Base-by-base conservation (phyloP, 305 asterid genomes). In the Fraxinus platypoda region DNA sequence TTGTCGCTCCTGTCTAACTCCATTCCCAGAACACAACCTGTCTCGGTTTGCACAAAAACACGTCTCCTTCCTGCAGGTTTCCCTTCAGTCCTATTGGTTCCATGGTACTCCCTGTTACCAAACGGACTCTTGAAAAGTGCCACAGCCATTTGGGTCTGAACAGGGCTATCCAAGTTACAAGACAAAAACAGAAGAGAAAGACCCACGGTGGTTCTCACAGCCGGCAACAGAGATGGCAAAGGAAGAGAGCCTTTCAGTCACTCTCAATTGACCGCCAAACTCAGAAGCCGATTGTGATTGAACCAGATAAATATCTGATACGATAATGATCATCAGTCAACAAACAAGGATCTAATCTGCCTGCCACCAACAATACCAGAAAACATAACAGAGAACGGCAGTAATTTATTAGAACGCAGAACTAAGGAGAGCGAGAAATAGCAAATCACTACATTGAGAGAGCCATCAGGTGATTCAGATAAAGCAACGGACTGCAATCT, bases 121-220 rank as follows among this genome's bases (percentile, higher is more conserved):
- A 94, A 87, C 0, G 97, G 98, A 77, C 87, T 92, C 88, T 86
- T 92, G 82, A 94, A 93, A 78, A 91, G 90, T 78, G 97, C 91
- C 75, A 96, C 94, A 79, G 99, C 97, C 99, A 96, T 94, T 81
- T 94, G 94, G 62, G 98, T 96, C 84, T 90, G 95, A 84, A 93
- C 95, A 78, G 98, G 97, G 83, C 99, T 92, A 79, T 94, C 94
- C 81, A 86, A 85, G 82, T 95, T 92, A 83, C 84, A 91, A 81
- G 97, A 91, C 97, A 94, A 91, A 83, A 84, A 90, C 82, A 83
- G 88, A 79, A 83, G 82, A 84, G 87, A 81, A 77, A 74, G 75
- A 82, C 82, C 81, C 23, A 37, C 3, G 28, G 30, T 43, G 81
- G 78, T 79, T 81, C 89, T 83, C 90, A 83, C 92, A 87, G 83